Base-by-base conservation (phyloP, 2,329 filamentous ascomycete species). In the Colletotrichum cereale region DNA sequence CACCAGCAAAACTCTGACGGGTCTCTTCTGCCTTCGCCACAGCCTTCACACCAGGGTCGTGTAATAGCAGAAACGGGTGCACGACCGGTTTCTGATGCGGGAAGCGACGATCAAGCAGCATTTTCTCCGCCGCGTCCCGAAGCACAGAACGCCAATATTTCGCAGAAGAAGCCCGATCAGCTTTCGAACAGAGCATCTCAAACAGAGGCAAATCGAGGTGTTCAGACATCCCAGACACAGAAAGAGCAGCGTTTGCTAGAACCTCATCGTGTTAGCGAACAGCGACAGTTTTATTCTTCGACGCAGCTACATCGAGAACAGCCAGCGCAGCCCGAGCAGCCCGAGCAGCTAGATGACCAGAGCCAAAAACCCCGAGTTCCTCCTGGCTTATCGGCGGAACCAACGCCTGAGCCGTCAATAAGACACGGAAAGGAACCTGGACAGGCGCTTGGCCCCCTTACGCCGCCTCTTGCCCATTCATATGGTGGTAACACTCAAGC, bases 391-490 rank as follows among this genome's bases (percentile, higher is more conserved):
- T 53, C 55, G 29, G 44, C 24, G 24, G 64, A 26, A 7, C 36
- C 44, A 52, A 58, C 55, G 12, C 56, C 29, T 11, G 34, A 52
- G 26, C 40, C 55, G 26, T 48, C 64, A 8, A 36, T 44, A 14
- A 48, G 34, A 21, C 31, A 47, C 48, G 48, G 48, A 29, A 40
- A 24, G 14, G 62, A 55, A 53, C 44, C 40, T 18, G 44, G 44
- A 3, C 40, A 42, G 29, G 34, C 34, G 21, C 21, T 18, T 18
- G 36, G 21, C 12, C n/a, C 63, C 31, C 63, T 21, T 21, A 42
- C 29, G 26, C 50, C 64, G 14, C 42, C 50, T 24, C 26, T 36
- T 21, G 31, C 56, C 16, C 69, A 72, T 26, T 21, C 26, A 31
- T 24, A 58, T 29, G 18, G 26, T 16, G n/a, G 24, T 16, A 69